These are phyloP conservation scores for Medicago truncatula DNA, from an alignment of 306 rosid genomes.

Conservation along the genomic window DNA sequence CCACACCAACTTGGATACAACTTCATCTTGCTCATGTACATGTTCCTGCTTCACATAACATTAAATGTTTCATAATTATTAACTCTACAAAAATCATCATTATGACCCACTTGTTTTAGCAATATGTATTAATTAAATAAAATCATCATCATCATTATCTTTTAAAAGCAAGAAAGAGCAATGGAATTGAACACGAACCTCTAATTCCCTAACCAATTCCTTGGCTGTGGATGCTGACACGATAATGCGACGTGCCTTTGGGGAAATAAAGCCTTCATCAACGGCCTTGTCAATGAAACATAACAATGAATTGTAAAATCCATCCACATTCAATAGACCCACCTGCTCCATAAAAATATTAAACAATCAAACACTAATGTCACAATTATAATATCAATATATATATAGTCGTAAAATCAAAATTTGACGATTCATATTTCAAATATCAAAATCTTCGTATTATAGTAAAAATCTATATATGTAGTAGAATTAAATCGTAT, in stretches of 20 bases:
- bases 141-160: not conserved
- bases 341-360: conserved; percentile 61
- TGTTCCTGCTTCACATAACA: conserved; percentile 69
- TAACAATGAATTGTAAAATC: conserved; percentile 90
- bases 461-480: too few relatives aligned
- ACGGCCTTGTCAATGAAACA: conserved; percentile 93
- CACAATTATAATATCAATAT: not conserved
- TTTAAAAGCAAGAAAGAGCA: conserved; percentile 6
- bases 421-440: too few relatives aligned
- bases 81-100: not conserved
- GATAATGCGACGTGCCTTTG: conserved; percentile 95
- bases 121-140: not conserved
- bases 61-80: not conserved
- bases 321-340: conserved; percentile 97
- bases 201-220: conserved; percentile 79
- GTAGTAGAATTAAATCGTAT: too few relatives aligned
- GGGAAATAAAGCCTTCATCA: conserved; percentile 97
- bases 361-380: conserved; percentile 26
- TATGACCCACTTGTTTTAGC: conserved; percentile 47
- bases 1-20: conserved; percentile 94
- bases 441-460: too few relatives aligned
- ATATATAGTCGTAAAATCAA: too few relatives aligned
- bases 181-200: conserved; percentile 54
- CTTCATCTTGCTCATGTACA: conserved; percentile 83
- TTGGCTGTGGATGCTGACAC: conserved; percentile 97